These are phyloP conservation scores for Colletotrichum acutatum DNA, from an alignment of 2,329 filamentous ascomycete genomes.

Conservation along the genomic window DNA sequence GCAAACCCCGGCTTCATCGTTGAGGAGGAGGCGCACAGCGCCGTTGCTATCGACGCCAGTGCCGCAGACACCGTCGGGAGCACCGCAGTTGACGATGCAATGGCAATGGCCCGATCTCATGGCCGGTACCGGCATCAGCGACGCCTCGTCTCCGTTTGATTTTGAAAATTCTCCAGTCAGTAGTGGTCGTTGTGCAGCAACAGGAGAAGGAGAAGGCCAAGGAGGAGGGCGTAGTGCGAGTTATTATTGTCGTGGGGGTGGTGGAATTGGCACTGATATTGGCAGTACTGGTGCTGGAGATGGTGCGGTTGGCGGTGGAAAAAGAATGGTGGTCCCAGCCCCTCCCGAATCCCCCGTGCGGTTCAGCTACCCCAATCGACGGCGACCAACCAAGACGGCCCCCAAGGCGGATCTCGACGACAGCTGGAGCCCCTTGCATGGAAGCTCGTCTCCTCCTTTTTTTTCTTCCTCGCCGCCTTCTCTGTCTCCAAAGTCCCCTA, in stretches of 20 bases:
- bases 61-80: constrained; percentile 26
- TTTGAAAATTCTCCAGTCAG: constrained; percentile 3
- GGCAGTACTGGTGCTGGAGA: not conserved
- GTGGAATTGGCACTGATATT: not conserved
- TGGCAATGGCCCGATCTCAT: constrained; percentile 17
- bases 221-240: not conserved
- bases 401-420: constrained; percentile 13
- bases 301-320: not conserved
- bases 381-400: constrained; percentile 25
- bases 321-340: not conserved
- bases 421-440: constrained; percentile 29
- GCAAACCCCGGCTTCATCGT: constrained; percentile 12
- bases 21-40: constrained; percentile 22
- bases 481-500: not conserved
- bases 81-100: constrained; percentile 16
- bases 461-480: constrained; percentile 12
- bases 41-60: constrained; percentile 3
- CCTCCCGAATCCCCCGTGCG: constrained; percentile 28
- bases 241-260: not conserved
- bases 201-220: not conserved
- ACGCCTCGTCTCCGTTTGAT: not conserved
- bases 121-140: not conserved
- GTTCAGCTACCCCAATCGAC: constrained; percentile 34
- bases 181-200: not conserved
- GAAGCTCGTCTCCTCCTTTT: constrained; percentile 2